phyloP scores from a whole-genome alignment of 2,329 filamentous ascomycete genomes.

The Periconia macrospinosa region DNA sequence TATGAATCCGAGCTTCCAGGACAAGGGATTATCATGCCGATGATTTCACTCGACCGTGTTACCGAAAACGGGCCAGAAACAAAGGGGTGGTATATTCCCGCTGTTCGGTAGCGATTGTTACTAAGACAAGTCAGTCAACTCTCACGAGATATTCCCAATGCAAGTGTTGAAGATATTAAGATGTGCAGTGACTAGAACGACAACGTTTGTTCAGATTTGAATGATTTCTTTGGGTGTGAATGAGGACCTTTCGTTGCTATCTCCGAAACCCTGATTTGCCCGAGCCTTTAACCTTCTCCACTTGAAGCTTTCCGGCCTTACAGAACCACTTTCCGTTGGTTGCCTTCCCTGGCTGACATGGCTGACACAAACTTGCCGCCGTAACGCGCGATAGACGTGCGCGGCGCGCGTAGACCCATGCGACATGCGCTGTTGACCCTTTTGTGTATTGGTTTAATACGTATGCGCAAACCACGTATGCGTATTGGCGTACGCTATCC shows the following conservation, averaged over 20 bases:
- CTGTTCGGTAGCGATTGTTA: conserved; percentile 9
- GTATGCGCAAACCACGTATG: not conserved
- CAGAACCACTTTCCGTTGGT: not conserved
- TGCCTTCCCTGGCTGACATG: not conserved
- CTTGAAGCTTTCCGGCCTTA: not conserved
- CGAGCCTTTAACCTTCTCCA: not conserved
- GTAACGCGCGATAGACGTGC: conserved; percentile 11
- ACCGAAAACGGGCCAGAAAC: conserved; percentile 26
- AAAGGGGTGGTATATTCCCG: conserved; percentile 14
- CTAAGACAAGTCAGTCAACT: conserved; percentile 7
- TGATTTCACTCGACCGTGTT: conserved; percentile 2
- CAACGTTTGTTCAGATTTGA: not conserved
- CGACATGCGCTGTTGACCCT: not conserved
- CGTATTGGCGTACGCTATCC: not conserved
- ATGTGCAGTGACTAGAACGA: not conserved
- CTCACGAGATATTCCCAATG: conserved; percentile 6
- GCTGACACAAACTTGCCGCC: conserved; percentile 9
- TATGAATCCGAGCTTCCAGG: conserved; percentile 2
- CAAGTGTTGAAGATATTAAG: not conserved
- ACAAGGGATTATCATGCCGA: conserved; percentile 2
- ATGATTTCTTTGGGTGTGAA: not conserved
- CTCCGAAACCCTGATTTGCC: conserved; percentile 4
- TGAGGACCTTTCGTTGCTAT: conserved; percentile 1
- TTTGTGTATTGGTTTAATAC: not conserved
- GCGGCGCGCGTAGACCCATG: not conserved